Evolutionary conservation across 208 protist species (phyloP).

Genomic region (Crithidia fasciculata): DNA sequence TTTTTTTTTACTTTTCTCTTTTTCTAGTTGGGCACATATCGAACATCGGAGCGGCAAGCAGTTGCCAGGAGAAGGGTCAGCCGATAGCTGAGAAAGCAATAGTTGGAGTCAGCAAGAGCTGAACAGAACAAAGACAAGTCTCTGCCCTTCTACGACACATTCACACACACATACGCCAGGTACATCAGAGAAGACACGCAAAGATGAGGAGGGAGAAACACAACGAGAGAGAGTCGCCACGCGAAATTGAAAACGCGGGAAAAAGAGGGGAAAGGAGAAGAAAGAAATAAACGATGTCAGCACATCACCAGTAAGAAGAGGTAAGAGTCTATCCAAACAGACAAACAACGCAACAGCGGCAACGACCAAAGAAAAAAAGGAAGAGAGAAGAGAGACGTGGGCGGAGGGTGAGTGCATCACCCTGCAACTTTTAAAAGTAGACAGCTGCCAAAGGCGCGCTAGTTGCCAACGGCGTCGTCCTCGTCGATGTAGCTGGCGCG

Average conservation of each 20-base stretch:
- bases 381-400: no score
- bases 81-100: no score
- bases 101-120: neutral
- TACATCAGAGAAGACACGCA: neutral
- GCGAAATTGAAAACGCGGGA: neutral
- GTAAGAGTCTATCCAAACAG: no score
- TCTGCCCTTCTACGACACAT: neutral
- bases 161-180: no score
- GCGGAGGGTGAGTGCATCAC: no score
- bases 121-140: neutral
- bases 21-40: neutral
- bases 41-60: slow-evolving; percentile 2
- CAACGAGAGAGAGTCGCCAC: neutral
- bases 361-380: no score
- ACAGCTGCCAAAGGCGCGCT: no score
- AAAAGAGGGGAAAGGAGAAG: slow-evolving; percentile 9
- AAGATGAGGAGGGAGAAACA: neutral
- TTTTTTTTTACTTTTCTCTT: neutral
- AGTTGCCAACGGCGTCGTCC: slow-evolving; percentile 9
- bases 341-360: no score
- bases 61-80: neutral
- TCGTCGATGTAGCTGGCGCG: slow-evolving; percentile 41
- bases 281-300: neutral
- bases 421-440: no score
- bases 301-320: neutral